Conservation (phyloP, 78 protist genomes). For the Guillardia theta region DNA sequence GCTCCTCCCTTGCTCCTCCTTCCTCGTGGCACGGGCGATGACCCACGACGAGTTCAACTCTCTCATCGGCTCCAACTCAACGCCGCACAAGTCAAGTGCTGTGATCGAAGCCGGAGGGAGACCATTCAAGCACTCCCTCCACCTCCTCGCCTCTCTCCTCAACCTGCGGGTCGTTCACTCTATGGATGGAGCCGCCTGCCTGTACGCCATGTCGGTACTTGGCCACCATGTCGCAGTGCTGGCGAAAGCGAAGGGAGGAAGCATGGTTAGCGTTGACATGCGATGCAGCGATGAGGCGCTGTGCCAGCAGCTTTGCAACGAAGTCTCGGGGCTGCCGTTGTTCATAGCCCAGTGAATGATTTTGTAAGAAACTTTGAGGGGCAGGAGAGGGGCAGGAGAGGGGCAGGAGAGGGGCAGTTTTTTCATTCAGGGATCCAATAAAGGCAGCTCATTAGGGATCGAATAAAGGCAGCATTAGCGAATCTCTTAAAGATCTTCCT, state of each 20-base stretch:
- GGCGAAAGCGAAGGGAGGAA: background rate
- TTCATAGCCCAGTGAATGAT: too few relatives aligned
- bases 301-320: background rate
- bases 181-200: background rate
- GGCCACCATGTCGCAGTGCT: constrained; percentile 34
- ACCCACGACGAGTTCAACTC: background rate
- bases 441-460: too few relatives aligned
- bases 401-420: too few relatives aligned
- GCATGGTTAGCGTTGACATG: background rate
- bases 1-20: constrained; percentile 27
- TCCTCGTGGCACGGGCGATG: background rate
- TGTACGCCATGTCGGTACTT: background rate
- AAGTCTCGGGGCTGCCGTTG: background rate
- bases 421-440: too few relatives aligned
- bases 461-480: too few relatives aligned
- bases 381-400: too few relatives aligned
- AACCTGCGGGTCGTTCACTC: background rate
- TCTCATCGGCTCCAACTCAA: background rate
- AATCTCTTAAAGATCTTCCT: too few relatives aligned
- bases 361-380: too few relatives aligned
- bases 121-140: background rate
- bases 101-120: background rate
- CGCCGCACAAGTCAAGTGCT: background rate
- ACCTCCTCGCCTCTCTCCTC: background rate
- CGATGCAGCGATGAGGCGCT: background rate